Percentiles rank a stretch among this genome's conserved stretches.
Evolutionary conservation across 495 filamentous ascomycete genomes (phyloP).

Genomic region (Annulohypoxylon stygium): DNA sequence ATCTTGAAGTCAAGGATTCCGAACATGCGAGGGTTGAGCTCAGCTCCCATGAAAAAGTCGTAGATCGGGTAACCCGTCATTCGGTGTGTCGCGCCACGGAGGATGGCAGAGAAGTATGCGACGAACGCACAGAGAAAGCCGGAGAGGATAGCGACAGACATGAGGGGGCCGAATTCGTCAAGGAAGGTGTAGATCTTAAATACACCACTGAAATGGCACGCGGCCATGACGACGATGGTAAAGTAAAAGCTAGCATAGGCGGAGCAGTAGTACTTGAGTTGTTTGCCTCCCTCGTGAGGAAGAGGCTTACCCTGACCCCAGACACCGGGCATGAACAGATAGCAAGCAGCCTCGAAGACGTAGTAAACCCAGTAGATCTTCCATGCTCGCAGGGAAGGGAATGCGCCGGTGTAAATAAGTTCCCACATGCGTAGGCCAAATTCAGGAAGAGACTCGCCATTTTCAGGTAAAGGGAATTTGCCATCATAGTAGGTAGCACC

Average conservation of each 20-base stretch:
- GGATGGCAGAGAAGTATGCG: constrained; percentile 86
- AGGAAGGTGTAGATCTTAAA: constrained; percentile 95
- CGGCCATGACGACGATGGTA: constrained; percentile 75
- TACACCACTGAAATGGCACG: constrained; percentile 81
- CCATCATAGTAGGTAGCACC: constrained; percentile 92
- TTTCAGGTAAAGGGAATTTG: constrained; percentile 75
- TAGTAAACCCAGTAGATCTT: constrained; percentile 93
- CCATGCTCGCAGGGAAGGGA: constrained; percentile 85
- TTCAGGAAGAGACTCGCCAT: constrained; percentile 72
- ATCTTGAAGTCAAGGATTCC: constrained; percentile 97
- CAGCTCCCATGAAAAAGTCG: constrained; percentile 99
- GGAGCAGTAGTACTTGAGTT: constrained; percentile 93
- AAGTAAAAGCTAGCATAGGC: constrained; percentile 88
- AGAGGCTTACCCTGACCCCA: constrained; percentile 88
- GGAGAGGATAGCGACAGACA: constrained; percentile 91
- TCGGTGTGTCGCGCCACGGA: constrained; percentile 83
- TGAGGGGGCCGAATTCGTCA: constrained; percentile 92
- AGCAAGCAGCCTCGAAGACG: constrained; percentile 82
- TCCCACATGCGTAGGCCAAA: constrained; percentile 76
- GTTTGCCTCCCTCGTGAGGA: constrained; percentile 81
- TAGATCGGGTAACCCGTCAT: constrained; percentile 95
- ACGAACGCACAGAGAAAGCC: constrained; percentile 83
- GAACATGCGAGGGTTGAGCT: constrained; percentile 96
- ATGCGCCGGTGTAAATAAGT: constrained; percentile 84
- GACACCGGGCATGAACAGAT: constrained; percentile 86